Conservation (phyloP, 1,139 yeast species). For the Petasospora rhodanensis region DNA sequence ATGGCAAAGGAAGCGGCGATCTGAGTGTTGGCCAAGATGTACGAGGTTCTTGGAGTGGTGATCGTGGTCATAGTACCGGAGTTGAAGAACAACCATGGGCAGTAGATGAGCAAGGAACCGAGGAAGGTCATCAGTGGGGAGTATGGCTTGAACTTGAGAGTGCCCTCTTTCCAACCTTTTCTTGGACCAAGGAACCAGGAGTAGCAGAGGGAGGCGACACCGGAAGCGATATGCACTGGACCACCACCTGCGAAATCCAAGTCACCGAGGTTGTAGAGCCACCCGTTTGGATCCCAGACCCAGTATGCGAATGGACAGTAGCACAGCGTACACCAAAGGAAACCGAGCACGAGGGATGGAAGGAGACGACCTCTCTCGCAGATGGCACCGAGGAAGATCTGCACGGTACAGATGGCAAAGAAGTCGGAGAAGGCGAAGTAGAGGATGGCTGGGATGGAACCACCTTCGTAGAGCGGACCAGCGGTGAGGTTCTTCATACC, state of each 20-base stretch:
- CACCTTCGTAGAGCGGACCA: conserved; percentile 36
- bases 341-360: conserved; percentile 39
- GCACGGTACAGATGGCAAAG: conserved; percentile 45
- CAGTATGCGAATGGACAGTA: conserved; percentile 44
- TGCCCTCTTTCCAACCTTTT: conserved; percentile 32
- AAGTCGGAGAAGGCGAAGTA: conserved; percentile 40
- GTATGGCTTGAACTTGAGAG: conserved; percentile 31
- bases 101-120: conserved; percentile 47
- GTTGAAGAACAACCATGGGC: conserved; percentile 50
- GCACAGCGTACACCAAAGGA: conserved; percentile 38
- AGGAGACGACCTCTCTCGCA: conserved; percentile 40
- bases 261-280: conserved; percentile 39
- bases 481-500: conserved; percentile 37
- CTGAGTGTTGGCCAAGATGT: conserved; percentile 45
- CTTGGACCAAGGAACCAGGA: conserved; percentile 39
- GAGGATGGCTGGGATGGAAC: conserved; percentile 38
- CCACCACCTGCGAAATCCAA: conserved; percentile 49
- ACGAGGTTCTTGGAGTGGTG: conserved; percentile 39
- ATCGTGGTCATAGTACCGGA: conserved; percentile 45
- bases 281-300: conserved; percentile 43
- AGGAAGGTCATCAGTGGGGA: conserved; percentile 39
- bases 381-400: conserved; percentile 42
- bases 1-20: conserved; percentile 42
- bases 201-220: conserved; percentile 39
- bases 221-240: conserved; percentile 45